Evolutionary conservation across 345 rosid species (phyloP), one percentile per base, ranked within the genome.

Genomic region (Excoecaria agallocha): DNA sequence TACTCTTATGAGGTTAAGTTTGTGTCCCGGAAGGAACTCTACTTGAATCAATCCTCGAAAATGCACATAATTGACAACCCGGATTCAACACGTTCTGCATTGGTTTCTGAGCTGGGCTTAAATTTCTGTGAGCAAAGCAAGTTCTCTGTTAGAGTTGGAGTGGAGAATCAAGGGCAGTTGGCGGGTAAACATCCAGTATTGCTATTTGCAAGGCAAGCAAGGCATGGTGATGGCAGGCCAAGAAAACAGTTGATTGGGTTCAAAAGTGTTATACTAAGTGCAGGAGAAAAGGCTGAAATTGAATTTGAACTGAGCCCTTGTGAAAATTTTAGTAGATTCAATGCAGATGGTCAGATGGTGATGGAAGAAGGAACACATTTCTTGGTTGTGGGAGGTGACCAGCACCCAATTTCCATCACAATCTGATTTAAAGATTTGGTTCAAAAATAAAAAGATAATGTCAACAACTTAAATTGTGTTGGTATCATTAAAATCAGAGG

Each of bases 181-280:
- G 77, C 76, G 0, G 95, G 98, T 6, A 94, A 90, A 72, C 97
- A 92, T 81, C 90, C 93, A 0, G 85, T 90, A 16, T 62, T 92
- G 89, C 84, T 91, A 60, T 92, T 87, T 72, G 79, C 49, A 20
- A 88, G 86, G 81, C 89, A 74, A 12, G 84, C 67, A 59, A 80
- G 70, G 79, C 78, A 74, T 59, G 91, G 86, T 68, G 80, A 79
- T 25, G 91, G 85, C 16, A 85, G 89, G 51, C 95, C 90, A 3
- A 78, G 79, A 77, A 92, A 86, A 77, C 93, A 91, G 69, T 77
- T 92, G 66, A 82, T 87, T 15, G 97, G 91, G 58, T 94, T 94
- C 74, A 79, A 87, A 82, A 86, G 90, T 51, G 84, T 94, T 85
- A 82, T 79, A 46, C 60, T 91, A 45, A 82, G 77, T 54, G 85